Base-by-base conservation (phyloP, 2,329 filamentous ascomycete genomes). In the Botryotinia globosa region DNA sequence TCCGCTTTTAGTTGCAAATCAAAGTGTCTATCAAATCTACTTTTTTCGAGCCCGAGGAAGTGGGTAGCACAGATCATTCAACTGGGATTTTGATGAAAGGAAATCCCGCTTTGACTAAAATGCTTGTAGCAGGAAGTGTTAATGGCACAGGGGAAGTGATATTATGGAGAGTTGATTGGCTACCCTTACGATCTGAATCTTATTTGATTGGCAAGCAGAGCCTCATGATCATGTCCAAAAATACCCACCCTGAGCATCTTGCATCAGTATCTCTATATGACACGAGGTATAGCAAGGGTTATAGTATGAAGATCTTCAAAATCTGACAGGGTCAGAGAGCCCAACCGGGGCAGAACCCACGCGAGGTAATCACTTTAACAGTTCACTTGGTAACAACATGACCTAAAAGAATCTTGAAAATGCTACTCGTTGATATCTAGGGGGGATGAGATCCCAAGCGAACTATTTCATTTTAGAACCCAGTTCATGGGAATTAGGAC, bases 211-310 rank as follows among this genome's bases (percentile, higher is more conserved):
- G 48, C 22, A 59, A 37, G 39, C 29, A 69, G 67, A 69, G 67
- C 67, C 54, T 59, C 54, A 61, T 69, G 39, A 69, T 69, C 65
- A 56, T 37, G 20, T 69, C 67, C 67, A 61, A 62, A 69, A 69
- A 69, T 69, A 62, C 37, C 4, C 39, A 32, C 39, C 54, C 54
- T 61, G 20, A 61, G 54, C n/a, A 48, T 29, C 22, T 44, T n/a
- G 29, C 37, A n/a, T 56, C 29, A 61, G n/a, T 61, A 32, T 56
- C 20, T 56, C 29, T 69, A 62, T 69, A 69, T 45, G 67, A 61
- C 54, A 69, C 66, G 39, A 56, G 25, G 48, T 67, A 56, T 42
- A 42, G 25, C 65, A 56, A 39, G 48, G 65, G 25, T 45, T 44
- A 16, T 62, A 45, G 54, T 39, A 62, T 69, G n/a, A 34, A 44